Evolutionary conservation across 1,284 basidiomycete species (phyloP).

Genomic region (Pseudomicrostroma phylloplanum): DNA sequence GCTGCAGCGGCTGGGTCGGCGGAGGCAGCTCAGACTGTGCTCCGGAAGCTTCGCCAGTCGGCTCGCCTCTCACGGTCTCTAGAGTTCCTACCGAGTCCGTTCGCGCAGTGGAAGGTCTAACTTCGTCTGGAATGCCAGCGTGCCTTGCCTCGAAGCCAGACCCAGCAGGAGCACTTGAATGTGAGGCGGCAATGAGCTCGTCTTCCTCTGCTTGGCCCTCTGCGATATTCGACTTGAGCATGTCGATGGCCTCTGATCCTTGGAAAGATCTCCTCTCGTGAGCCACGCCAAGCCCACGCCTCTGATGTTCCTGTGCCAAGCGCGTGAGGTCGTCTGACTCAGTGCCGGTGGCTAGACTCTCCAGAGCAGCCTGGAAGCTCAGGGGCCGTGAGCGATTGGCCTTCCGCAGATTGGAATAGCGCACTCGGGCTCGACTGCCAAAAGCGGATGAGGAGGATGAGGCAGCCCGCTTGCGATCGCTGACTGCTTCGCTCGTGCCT

Average conservation of each 20-base stretch:
- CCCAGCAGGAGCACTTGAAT: slow-evolving; percentile 6
- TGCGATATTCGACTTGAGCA: background rate
- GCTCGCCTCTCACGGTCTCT: too few relatives aligned
- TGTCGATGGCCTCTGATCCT: background rate
- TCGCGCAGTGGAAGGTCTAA: too few relatives aligned
- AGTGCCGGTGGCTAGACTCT: slow-evolving; percentile 15
- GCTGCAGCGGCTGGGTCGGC: slow-evolving; percentile 17
- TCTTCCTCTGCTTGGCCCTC: background rate
- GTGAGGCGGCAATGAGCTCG: background rate
- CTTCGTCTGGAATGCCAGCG: background rate
- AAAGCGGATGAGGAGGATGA: slow-evolving; percentile 38
- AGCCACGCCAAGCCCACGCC: background rate
- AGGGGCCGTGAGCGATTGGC: slow-evolving; percentile 32
- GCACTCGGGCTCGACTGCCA: slow-evolving; percentile 34
- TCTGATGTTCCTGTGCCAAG: background rate
- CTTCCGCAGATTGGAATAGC: slow-evolving; percentile 26
- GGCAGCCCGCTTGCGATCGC: slow-evolving; percentile 27
- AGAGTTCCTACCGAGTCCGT: too few relatives aligned
- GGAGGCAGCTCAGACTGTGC: slow-evolving; percentile 20
- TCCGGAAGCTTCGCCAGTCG: background rate
- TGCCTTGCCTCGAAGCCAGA: background rate
- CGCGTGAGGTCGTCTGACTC: slow-evolving; percentile 1
- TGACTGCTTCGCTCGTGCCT: background rate
- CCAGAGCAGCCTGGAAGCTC: slow-evolving; percentile 39
- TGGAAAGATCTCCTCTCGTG: slow-evolving; percentile 5